phyloP scores from a whole-genome alignment of 441 rosid genomes.

The Isatis lusitanica region DNA sequence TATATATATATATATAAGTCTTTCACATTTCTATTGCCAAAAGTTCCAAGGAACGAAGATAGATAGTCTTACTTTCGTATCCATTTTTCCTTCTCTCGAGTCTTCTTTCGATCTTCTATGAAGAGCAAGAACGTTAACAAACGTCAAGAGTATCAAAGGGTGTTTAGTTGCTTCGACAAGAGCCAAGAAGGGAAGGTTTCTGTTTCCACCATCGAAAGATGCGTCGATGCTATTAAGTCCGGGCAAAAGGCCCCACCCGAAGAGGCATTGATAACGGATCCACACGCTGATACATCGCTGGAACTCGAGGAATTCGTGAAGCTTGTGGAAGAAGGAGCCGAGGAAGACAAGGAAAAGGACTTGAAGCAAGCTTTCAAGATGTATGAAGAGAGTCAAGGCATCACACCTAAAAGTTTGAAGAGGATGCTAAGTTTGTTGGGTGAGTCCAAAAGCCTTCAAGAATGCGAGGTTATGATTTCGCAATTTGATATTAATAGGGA shows the following conservation, averaged over 20 bases:
- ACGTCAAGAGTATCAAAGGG: conserved; percentile 42
- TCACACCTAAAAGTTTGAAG: conserved; percentile 65
- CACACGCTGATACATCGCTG: conserved; percentile 52
- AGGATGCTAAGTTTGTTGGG: conserved; percentile 65
- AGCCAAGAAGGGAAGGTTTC: conserved; percentile 65
- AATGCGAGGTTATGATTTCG: conserved; percentile 61
- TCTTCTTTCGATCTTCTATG: conserved; percentile 8
- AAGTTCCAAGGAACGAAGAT: neutral
- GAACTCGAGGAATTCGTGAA: conserved; percentile 62
- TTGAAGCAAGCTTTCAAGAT: conserved; percentile 63
- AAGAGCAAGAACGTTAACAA: conserved; percentile 32
- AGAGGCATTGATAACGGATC: conserved; percentile 39
- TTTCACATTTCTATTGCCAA: neutral
- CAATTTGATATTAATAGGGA: conserved; percentile 69
- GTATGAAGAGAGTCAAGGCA: conserved; percentile 65
- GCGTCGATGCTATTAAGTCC: conserved; percentile 43
- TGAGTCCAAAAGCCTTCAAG: conserved; percentile 46
- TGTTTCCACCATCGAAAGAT: conserved; percentile 45
- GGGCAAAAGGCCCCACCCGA: conserved; percentile 41
- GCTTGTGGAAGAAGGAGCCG: conserved; percentile 55
- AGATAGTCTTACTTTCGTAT: neutral
- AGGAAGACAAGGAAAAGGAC: conserved; percentile 61
- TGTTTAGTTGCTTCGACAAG: conserved; percentile 46
- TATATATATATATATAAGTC: neutral
- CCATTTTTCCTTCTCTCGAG: neutral